Evolutionary conservation across 495 filamentous ascomycete species (phyloP).

Genomic region (Penicillium waksmanii): DNA sequence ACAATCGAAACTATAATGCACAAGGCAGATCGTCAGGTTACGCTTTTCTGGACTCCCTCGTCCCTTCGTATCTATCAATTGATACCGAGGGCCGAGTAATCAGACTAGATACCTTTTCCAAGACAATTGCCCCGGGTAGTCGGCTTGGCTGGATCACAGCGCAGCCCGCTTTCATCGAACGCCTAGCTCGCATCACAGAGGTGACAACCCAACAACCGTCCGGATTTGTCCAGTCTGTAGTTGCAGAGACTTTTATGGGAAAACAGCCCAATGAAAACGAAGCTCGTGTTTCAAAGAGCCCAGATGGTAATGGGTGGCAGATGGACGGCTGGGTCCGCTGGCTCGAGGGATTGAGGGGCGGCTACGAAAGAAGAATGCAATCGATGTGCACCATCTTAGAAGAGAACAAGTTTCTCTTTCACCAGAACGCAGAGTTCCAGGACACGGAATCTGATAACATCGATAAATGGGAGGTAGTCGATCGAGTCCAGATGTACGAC

Average conservation of each 20-base stretch:
- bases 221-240: constrained; percentile 83
- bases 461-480: constrained; percentile 69
- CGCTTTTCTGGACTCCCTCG: constrained; percentile 80
- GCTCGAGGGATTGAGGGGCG: constrained; percentile 78
- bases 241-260: constrained; percentile 77
- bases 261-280: constrained; percentile 46
- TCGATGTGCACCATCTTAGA: constrained; percentile 73
- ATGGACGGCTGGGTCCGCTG: constrained; percentile 87
- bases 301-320: constrained; percentile 65
- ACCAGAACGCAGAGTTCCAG: constrained; percentile 42
- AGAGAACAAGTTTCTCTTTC: constrained; percentile 60
- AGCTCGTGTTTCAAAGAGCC: constrained; percentile 30
- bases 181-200: constrained; percentile 72
- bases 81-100: constrained; percentile 88
- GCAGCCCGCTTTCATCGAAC: constrained; percentile 75
- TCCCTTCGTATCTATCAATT: constrained; percentile 73
- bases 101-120: constrained; percentile 81
- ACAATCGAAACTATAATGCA: constrained; percentile 48
- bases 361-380: constrained; percentile 83
- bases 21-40: constrained; percentile 66
- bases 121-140: constrained; percentile 78
- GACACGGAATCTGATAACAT: constrained; percentile 35
- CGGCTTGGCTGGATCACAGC: constrained; percentile 80
- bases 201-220: constrained; percentile 78
- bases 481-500: constrained; percentile 68